Evolutionary conservation across 2,329 filamentous ascomycete genomes (phyloP).

Genomic region (Magnaporthiopsis rhizophila): DNA sequence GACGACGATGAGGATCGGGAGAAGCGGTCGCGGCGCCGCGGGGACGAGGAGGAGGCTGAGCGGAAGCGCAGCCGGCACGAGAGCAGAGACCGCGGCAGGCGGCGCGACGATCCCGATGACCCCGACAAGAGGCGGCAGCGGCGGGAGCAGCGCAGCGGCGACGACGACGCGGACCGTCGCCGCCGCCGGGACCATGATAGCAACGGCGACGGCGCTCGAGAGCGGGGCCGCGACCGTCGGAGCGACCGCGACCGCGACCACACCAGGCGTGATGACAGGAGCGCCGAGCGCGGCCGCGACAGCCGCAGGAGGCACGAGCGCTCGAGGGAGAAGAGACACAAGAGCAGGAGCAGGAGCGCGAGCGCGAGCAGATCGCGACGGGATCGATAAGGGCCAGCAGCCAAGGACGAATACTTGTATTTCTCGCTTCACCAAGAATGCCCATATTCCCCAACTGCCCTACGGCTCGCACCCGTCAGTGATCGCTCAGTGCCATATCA

Average conservation of each 20-base stretch:
- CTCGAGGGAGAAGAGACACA: neutral
- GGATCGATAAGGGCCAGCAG: neutral
- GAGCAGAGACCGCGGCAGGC: conserved; percentile 14
- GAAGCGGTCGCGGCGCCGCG: no score
- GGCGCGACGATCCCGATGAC: neutral
- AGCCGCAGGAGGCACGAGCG: conserved; percentile 9
- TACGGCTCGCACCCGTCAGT: neutral
- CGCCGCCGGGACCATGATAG: conserved; percentile 14
- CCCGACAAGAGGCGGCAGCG: neutral
- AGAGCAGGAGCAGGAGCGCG: neutral
- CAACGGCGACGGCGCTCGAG: conserved; percentile 18
- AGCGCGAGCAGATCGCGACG: conserved; percentile 1
- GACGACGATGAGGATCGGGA: no score
- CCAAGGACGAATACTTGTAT: no score
- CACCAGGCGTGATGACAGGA: conserved; percentile 13
- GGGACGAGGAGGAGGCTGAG: conserved; percentile 22
- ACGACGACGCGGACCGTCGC: no score
- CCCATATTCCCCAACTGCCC: no score
- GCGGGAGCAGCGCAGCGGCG: neutral
- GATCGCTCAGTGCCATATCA: neutral
- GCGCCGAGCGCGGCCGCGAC: conserved; percentile 19
- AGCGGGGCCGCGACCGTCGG: conserved; percentile 12
- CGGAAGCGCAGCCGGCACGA: conserved; percentile 16
- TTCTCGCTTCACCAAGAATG: no score
- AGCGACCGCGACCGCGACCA: conserved; percentile 15